phyloP scores from a whole-genome alignment of 2,329 filamentous ascomycete species.

The Xylaria hypoxylon region DNA sequence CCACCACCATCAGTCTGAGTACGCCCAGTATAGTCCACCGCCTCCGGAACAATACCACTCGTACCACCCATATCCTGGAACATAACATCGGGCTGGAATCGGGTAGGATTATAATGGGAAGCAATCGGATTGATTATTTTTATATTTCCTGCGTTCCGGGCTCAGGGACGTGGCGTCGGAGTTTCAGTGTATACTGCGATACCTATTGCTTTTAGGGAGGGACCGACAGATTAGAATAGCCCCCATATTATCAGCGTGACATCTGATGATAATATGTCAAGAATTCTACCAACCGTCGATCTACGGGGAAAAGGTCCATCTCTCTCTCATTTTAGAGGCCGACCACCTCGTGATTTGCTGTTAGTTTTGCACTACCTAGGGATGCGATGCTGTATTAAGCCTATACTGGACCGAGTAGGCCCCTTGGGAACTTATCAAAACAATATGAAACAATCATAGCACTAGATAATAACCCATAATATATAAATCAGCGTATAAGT shows the following conservation, averaged over 20 bases:
- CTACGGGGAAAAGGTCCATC: background rate
- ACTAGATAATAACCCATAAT: too few relatives aligned
- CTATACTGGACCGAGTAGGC: too few relatives aligned
- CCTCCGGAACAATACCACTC: slow-evolving; percentile 47
- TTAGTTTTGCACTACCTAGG: background rate
- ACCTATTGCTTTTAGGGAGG: slow-evolving; percentile 38
- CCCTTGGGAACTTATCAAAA: too few relatives aligned
- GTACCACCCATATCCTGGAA: slow-evolving; percentile 47
- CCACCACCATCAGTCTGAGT: slow-evolving; percentile 41
- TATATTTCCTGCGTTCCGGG: slow-evolving; percentile 26
- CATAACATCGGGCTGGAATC: slow-evolving; percentile 14
- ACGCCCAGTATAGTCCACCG: slow-evolving; percentile 47
- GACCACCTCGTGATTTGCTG: background rate
- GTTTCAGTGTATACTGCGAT: slow-evolving; percentile 43
- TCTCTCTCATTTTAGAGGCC: slow-evolving; percentile 1
- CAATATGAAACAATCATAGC: too few relatives aligned
- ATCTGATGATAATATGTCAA: slow-evolving; percentile 11
- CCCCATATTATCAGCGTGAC: background rate
- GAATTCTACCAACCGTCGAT: background rate
- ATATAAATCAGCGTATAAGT: background rate
- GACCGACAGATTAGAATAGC: slow-evolving; percentile 26
- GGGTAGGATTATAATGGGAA: background rate
- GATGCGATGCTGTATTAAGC: too few relatives aligned
- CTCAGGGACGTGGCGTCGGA: slow-evolving; percentile 35
- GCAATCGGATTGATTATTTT: background rate